Percentiles rank a stretch among this genome's conserved stretches.
phyloP scores from a whole-genome alignment of 805 yeast genomes.

The Osmozyma mogii region DNA sequence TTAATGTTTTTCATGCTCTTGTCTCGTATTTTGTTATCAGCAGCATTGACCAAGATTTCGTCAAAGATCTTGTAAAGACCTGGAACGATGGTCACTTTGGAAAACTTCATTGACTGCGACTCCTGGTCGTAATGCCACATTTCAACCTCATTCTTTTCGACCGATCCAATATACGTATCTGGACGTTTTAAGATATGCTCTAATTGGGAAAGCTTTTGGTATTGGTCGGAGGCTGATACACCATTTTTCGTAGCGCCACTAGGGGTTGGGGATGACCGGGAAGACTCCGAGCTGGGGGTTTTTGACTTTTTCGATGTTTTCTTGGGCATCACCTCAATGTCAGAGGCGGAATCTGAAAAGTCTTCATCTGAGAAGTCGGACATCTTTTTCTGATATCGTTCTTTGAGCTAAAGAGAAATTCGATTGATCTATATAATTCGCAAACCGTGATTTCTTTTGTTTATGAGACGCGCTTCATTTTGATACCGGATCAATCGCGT shows the following conservation, averaged over 20 bases:
- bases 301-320: constrained; percentile 6
- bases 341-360: constrained; percentile 2
- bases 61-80: constrained; percentile 95
- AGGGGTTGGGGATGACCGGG: constrained; percentile 10
- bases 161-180: constrained; percentile 94
- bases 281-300: constrained; percentile 5
- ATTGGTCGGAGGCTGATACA: constrained; percentile 54
- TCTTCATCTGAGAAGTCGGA: constrained; percentile 2
- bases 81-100: constrained; percentile 81
- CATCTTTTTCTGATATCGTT: too few species aligned
- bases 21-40: constrained; percentile 95
- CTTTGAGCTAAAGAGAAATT: too few species aligned
- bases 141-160: constrained; percentile 68
- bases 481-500: too few species aligned
- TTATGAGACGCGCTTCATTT: too few species aligned
- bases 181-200: constrained; percentile 97
- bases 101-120: constrained; percentile 35
- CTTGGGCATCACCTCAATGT: constrained; percentile 5
- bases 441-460: too few species aligned
- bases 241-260: constrained; percentile 9
- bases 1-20: constrained; percentile 79
- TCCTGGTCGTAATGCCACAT: constrained; percentile 75
- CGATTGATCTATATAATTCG: too few species aligned
- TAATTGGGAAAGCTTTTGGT: constrained; percentile 88
- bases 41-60: constrained; percentile 95